These are phyloP conservation scores for Astraeus odoratus DNA, from an alignment of 768 basidiomycete species.

Conservation along the genomic window DNA sequence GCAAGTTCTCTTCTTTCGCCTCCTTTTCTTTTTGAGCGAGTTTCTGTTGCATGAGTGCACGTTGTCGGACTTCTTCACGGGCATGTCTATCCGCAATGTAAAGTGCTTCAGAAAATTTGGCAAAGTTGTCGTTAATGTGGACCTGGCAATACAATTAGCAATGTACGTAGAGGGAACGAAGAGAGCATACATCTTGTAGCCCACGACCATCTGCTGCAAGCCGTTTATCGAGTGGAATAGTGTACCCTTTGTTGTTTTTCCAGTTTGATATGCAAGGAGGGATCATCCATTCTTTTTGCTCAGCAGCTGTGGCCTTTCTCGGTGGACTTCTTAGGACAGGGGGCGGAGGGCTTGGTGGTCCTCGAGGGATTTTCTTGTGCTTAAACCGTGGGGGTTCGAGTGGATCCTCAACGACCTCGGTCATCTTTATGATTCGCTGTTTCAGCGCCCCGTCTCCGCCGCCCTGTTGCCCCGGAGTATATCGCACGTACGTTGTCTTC, in stretches of 20 bases:
- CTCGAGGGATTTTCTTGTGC: constrained; percentile 97
- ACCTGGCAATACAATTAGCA: constrained; percentile 42
- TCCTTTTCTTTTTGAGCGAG: constrained; percentile 96
- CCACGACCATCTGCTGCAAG: constrained; percentile 98
- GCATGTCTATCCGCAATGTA: constrained; percentile 96
- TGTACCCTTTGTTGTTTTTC: constrained; percentile 99
- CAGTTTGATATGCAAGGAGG: constrained; percentile 99
- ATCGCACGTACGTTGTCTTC: constrained; percentile 87
- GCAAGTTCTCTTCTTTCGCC: constrained; percentile 94
- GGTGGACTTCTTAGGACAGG: constrained; percentile 95
- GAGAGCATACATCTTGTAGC: constrained; percentile 80
- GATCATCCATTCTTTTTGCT: constrained; percentile 99
- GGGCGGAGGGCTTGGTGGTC: constrained; percentile 93
- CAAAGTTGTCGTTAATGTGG: constrained; percentile 98
- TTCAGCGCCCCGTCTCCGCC: constrained; percentile 55
- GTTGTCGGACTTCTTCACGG: constrained; percentile 94
- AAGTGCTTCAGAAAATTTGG: constrained; percentile 95
- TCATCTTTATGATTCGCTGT: constrained; percentile 99
- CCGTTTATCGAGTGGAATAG: constrained; percentile 96
- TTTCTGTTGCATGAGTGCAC: constrained; percentile 96
- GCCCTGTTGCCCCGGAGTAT: constrained; percentile 90
- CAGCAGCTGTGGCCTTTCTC: constrained; percentile 89
- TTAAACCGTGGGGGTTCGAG: constrained; percentile 96
- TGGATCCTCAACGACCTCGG: constrained; percentile 95
- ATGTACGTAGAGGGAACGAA: background rate